phyloP scores from a whole-genome alignment of 2,329 filamentous ascomycete species.

The Sporothrix pseudoabietina region DNA sequence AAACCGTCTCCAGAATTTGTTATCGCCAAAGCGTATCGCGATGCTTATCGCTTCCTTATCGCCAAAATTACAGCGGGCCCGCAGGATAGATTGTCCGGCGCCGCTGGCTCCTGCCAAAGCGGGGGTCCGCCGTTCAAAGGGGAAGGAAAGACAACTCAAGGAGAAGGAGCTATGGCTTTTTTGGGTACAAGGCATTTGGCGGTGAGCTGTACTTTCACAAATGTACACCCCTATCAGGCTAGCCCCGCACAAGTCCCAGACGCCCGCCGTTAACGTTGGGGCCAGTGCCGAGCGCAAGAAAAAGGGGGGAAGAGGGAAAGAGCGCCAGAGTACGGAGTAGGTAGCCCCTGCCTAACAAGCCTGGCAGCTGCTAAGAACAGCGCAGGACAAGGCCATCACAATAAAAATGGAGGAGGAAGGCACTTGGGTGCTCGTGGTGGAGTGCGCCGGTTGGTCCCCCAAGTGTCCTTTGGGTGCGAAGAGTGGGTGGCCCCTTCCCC shows the following conservation, averaged over 20 bases:
- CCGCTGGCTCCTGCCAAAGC: slow-evolving; percentile 14
- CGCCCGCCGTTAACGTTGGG: slow-evolving; percentile 24
- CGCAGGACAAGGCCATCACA: slow-evolving; percentile 27
- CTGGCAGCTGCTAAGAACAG: background rate
- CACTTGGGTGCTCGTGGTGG: slow-evolving; percentile 15
- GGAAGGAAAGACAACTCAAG: background rate
- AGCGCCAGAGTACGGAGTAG: background rate
- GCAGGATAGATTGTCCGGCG: slow-evolving; percentile 26
- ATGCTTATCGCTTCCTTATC: slow-evolving; percentile 26
- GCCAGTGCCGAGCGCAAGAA: slow-evolving; percentile 23
- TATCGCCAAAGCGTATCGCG: slow-evolving; percentile 29
- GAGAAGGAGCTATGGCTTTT: background rate
- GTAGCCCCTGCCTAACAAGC: background rate
- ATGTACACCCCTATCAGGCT: slow-evolving; percentile 24
- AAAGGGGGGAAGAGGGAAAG: slow-evolving; percentile 18
- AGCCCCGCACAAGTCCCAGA: slow-evolving; percentile 18
- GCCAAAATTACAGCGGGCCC: slow-evolving; percentile 27
- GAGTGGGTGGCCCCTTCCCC: slow-evolving; percentile 34
- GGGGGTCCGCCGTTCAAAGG: background rate
- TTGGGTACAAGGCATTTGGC: background rate
- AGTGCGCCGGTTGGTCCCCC: background rate
- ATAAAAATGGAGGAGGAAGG: slow-evolving; percentile 28
- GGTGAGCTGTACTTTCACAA: background rate
- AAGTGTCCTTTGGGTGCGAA: background rate
- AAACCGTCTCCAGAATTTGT: slow-evolving; percentile 32